Base-by-base conservation (phyloP, 441 rosid species). In the Corymbia citriodora region DNA sequence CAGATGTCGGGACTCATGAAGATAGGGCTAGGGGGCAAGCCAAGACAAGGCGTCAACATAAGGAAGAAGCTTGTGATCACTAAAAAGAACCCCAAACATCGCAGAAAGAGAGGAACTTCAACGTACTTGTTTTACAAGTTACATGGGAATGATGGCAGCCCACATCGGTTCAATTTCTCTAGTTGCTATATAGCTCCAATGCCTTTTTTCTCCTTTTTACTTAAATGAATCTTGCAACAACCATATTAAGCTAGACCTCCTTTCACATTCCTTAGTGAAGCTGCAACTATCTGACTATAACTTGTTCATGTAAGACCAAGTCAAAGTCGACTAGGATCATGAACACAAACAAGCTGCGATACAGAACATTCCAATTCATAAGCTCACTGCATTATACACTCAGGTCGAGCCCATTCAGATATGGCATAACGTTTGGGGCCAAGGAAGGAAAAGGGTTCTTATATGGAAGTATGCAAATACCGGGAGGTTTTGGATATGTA, bases 1-100 rank as follows among this genome's bases (percentile, higher is more conserved):
- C 29, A 89, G 90, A 91, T 94, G 95, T 72, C 94, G 87, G 10
- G 95, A 94, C 91, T 94, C 95, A 5, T 94, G 95, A 72, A 92
- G 93, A 91, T 94, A 94, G 45, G 95, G 95, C 95, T 94, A 89
- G 87, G 23, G 52, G 90, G 74, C 82, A 91, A 61, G 48, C 88
- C 89, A 88, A 79, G 14, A 90, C 36, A 63, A 59, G 40, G 54
- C 40, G 12, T 89, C 59, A 87, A 57, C 23, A 53, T 8, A 19
- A 45, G 87, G 33, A 57, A 89, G 88, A 13, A 49, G 61, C 7
- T 81, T 79, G 31, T 31, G 52, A 55, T 48, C 55, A 85, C 59
- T 18, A 40, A 10, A 89, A 68, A 15, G 88, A 19, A 88, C 48
- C 89, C 48, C 72, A 5, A 55, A 54, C 61, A 29, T 87, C 88